Percentiles rank a stretch among this genome's conserved stretches.
Conservation (phyloP, 257 asterid genomes). For the Solanum etuberosum region DNA sequence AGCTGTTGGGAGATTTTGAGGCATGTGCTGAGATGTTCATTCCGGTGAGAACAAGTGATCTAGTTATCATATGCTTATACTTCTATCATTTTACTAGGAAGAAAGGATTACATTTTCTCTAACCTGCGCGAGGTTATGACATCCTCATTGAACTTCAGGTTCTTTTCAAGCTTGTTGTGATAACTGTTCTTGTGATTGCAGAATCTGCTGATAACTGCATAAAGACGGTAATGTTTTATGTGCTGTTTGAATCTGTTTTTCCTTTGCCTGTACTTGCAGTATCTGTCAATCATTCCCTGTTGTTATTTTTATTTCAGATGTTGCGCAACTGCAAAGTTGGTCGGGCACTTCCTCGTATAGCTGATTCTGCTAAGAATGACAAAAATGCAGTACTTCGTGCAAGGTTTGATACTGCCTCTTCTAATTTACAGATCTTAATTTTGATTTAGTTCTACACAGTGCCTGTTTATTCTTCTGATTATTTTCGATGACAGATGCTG, state of each 20-base stretch:
- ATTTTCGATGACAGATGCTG: conserved; percentile 51
- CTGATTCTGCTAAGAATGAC: conserved; percentile 88
- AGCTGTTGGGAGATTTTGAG: conserved; percentile 96
- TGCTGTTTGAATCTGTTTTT: neutral
- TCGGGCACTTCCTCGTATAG: conserved; percentile 84
- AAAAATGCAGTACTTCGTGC: conserved; percentile 95
- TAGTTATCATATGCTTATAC: conserved; percentile 2
- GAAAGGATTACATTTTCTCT: neutral
- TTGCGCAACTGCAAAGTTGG: conserved; percentile 93
- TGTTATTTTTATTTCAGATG: conserved; percentile 43
- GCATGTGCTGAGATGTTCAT: conserved; percentile 93
- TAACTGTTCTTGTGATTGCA: conserved; percentile 97
- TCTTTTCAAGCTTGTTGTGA: conserved; percentile 99
- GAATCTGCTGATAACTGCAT: conserved; percentile 99
- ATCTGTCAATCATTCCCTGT: neutral
- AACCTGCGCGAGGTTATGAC: conserved; percentile 17
- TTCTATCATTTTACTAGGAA: conserved; percentile 1
- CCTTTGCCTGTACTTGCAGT: neutral
- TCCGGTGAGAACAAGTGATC: conserved; percentile 60
- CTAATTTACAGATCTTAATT: neutral
- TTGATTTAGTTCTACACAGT: neutral
- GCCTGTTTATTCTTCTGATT: neutral
- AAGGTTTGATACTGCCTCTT: conserved; percentile 35
- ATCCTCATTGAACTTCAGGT: conserved; percentile 44
- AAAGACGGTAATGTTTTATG: conserved; percentile 58